These are phyloP conservation scores for Graphilbum sp. DNA, from an alignment of 2,329 filamentous ascomycete genomes.

Conservation along the genomic window DNA sequence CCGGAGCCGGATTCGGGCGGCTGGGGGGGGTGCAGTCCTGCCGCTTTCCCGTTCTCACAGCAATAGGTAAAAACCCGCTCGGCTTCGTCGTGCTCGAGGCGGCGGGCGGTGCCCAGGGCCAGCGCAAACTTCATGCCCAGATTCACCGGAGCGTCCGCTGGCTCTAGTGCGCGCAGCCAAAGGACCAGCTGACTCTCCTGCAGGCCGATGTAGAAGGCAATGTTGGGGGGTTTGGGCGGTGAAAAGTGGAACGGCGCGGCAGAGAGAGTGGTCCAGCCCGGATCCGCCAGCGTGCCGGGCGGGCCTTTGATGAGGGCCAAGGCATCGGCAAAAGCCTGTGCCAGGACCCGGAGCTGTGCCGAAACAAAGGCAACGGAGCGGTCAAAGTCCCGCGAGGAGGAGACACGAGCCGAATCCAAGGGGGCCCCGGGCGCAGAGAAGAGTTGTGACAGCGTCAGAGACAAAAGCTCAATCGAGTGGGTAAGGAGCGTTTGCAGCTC, in stretches of 20 bases:
- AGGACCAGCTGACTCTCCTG: conserved; percentile 56
- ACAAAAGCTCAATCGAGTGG: conserved; percentile 67
- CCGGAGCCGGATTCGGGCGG: conserved; percentile 4
- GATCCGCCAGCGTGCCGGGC: conserved; percentile 20
- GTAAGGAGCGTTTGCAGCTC: conserved; percentile 63
- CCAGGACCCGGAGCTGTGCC: conserved; percentile 37
- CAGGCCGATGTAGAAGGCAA: conserved; percentile 61
- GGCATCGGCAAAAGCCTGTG: conserved; percentile 36
- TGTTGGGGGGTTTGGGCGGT: conserved; percentile 34
- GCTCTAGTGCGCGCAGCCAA: conserved; percentile 52
- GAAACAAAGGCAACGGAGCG: conserved; percentile 25
- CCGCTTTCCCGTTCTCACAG: conserved; percentile 12
- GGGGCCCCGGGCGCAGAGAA: conserved; percentile 2
- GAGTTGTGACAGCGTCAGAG: conserved; percentile 54
- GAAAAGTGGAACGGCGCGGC: conserved; percentile 28
- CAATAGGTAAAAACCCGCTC: conserved; percentile 57
- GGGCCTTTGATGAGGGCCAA: conserved; percentile 38
- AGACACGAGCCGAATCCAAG: too few species aligned
- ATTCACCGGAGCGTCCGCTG: conserved; percentile 43
- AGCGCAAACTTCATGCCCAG: conserved; percentile 51
- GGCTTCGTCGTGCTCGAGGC: conserved; percentile 63
- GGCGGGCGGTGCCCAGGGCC: conserved; percentile 48
- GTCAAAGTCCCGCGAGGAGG: not conserved
- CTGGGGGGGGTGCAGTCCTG: conserved; percentile 3
- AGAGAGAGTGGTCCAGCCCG: conserved; percentile 27